A percentile compares a stretch with the other conserved stretches of the same genome.
These are phyloP conservation scores for Pseudocercospora cruenta DNA, from an alignment of 2,329 filamentous ascomycete genomes.

Conservation along the genomic window DNA sequence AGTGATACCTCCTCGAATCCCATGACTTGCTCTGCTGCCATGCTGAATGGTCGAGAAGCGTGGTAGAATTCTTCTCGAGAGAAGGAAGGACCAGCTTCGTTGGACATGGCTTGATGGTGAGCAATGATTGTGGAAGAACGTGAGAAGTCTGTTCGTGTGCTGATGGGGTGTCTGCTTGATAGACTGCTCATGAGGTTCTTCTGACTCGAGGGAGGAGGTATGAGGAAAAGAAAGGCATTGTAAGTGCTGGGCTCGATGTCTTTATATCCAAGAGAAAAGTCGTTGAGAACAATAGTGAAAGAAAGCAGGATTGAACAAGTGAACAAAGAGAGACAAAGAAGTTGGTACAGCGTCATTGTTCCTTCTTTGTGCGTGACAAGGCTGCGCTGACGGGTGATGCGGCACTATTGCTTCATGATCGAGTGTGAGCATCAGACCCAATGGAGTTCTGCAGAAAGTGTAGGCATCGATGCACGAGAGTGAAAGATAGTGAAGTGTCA, in stretches of 20 bases:
- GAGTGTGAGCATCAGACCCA: background rate
- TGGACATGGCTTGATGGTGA: background rate
- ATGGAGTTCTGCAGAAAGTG: no score
- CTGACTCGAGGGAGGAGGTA: background rate
- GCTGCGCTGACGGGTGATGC: background rate
- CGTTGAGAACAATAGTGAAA: background rate
- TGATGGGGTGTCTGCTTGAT: background rate
- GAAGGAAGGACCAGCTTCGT: background rate
- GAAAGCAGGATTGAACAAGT: background rate
- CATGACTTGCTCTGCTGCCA: background rate
- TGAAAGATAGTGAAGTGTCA: background rate
- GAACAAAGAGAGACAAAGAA: background rate
- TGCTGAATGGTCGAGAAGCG: background rate
- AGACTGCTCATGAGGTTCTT: background rate
- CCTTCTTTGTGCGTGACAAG: background rate
- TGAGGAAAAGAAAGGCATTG: slow-evolving; percentile 1
- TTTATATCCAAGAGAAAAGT: background rate
- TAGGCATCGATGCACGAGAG: no score
- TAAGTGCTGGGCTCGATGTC: background rate
- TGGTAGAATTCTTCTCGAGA: slow-evolving; percentile 2
- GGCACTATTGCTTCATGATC: background rate
- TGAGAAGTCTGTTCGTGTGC: background rate
- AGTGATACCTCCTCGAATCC: slow-evolving; percentile 19
- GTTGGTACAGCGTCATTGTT: background rate
- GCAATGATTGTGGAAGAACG: background rate